Evolutionary conservation across 495 filamentous ascomycete genomes (phyloP), one percentile per base, ranked within the genome.

Genomic region (Penicillium lividum): DNA sequence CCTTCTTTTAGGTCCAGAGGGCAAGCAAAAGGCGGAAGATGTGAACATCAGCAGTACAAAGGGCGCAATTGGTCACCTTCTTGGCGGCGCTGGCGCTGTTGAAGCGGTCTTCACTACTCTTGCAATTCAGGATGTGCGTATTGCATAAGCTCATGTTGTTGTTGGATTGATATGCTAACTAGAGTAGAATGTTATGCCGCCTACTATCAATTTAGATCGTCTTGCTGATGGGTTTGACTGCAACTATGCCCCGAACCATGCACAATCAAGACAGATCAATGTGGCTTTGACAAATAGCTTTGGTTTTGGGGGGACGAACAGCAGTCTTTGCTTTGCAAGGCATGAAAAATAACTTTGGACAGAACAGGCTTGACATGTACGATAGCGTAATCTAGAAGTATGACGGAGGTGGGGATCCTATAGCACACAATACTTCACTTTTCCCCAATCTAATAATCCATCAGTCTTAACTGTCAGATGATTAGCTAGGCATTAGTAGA

Each of bases 291-390:
- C 90, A 18, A 98, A 98, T 66, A 98, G 93, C 67, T 98, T 98
- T 80, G 94, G 94, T 1, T 98, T 98, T 77, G 94, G 94, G 9
- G 94, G 94, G 30, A 98, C 94, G 8, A 98, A 98, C 76, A 93
- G 93, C 45, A 90, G 84, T 59, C 76, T 98, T 44, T 93, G 92
- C 59, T 96, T 98, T 70, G 82, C 72, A 34, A 62, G 64, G 18
- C 63, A 62, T 33, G 49, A 51, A 54, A 55, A 60, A 45, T 48
- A 25, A 33, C 1, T 5, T 10, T 36, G 5, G 18, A 3, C 27
- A 8, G 25, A 5, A 6, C 38, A 9, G 16, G 33, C 42, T 11
- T 53, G 33, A 28, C 25, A 29, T 60, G 51, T 62, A 58, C 33
- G 25, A 59, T 50, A 66, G 44, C 59, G 40, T 44, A 45, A 49